Conservation (phyloP, 2,329 filamentous ascomycete species). For the Pestalotiopsis sp. region DNA sequence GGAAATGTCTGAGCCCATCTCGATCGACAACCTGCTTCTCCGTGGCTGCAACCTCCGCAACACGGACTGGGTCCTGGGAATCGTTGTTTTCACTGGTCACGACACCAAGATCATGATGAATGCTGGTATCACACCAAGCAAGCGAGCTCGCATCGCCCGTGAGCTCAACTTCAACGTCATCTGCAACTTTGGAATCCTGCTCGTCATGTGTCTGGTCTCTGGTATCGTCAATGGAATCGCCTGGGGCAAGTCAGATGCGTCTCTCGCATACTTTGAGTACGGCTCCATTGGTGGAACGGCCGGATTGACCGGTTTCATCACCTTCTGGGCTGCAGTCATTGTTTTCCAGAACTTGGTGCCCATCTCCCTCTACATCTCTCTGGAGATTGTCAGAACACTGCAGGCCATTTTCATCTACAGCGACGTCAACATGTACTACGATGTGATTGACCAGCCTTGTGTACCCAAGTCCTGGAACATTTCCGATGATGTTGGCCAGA, state of each 20-base stretch:
- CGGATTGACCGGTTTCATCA: conserved; percentile 85
- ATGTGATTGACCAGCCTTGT: conserved; percentile 88
- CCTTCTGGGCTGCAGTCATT: conserved; percentile 93
- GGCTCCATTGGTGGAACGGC: conserved; percentile 77
- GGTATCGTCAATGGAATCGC: conserved; percentile 82
- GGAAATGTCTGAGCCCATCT: conserved; percentile 88
- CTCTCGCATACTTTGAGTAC: conserved; percentile 80
- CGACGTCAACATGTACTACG: conserved; percentile 96
- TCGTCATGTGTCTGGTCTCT: conserved; percentile 84
- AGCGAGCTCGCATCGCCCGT: conserved; percentile 85
- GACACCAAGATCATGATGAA: conserved; percentile 99
- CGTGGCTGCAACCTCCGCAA: conserved; percentile 93
- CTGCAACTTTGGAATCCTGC: conserved; percentile 90
- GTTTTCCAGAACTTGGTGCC: conserved; percentile 98
- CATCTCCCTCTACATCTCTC: conserved; percentile 94
- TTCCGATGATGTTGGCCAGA: conserved; percentile 94
- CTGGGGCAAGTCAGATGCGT: conserved; percentile 75
- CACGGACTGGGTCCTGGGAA: conserved; percentile 91
- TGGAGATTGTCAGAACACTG: conserved; percentile 90
- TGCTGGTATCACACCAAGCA: conserved; percentile 90
- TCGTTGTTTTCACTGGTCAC: conserved; percentile 91
- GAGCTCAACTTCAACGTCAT: conserved; percentile 97
- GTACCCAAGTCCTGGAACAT: conserved; percentile 99
- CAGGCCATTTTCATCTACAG: conserved; percentile 98
- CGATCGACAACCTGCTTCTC: conserved; percentile 92